A percentile compares a stretch with the other conserved stretches of the same genome.
Conservation (phyloP, 768 basidiomycete genomes). For the Sarcodon aspratus region DNA sequence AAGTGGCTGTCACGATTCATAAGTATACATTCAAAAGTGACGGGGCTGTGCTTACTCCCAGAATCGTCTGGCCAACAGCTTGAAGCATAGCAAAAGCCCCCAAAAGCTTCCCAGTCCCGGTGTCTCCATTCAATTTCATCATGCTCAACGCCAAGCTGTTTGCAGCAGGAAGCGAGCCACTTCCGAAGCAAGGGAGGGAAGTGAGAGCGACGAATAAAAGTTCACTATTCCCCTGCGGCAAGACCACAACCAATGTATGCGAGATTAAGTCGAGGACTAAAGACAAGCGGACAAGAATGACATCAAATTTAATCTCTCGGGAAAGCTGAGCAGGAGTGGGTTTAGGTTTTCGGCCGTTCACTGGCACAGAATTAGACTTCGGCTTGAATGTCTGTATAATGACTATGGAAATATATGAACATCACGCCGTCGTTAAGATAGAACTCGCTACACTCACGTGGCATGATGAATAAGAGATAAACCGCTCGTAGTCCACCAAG, state of each 20-base stretch:
- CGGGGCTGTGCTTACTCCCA: slow-evolving; percentile 25
- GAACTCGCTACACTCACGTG: slow-evolving; percentile 32
- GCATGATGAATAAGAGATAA: slow-evolving; percentile 56
- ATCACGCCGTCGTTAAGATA: too few species aligned
- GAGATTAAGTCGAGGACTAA: slow-evolving; percentile 59
- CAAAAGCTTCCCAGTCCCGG: slow-evolving; percentile 44
- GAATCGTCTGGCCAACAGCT: slow-evolving; percentile 52
- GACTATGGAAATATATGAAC: slow-evolving; percentile 35
- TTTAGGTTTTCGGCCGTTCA: slow-evolving; percentile 20
- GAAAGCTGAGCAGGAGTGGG: slow-evolving; percentile 39
- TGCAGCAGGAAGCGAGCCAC: slow-evolving; percentile 55
- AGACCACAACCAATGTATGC: slow-evolving; percentile 46
- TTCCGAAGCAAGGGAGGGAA: slow-evolving; percentile 51
- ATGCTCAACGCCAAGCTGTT: slow-evolving; percentile 69
- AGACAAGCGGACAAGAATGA: slow-evolving; percentile 50
- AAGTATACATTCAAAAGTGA: too few species aligned
- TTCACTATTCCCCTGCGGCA: slow-evolving; percentile 30
- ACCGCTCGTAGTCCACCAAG: slow-evolving; percentile 54
- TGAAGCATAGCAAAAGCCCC: slow-evolving; percentile 62
- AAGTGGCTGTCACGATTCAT: slow-evolving; percentile 36
- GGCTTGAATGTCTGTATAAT: slow-evolving; percentile 53
- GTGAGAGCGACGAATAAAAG: slow-evolving; percentile 46
- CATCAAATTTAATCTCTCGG: slow-evolving; percentile 58
- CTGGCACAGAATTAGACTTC: slow-evolving; percentile 10
- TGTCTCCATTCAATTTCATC: slow-evolving; percentile 26